phyloP scores from a whole-genome alignment of 768 basidiomycete species.

The Gymnopilus dilepis region DNA sequence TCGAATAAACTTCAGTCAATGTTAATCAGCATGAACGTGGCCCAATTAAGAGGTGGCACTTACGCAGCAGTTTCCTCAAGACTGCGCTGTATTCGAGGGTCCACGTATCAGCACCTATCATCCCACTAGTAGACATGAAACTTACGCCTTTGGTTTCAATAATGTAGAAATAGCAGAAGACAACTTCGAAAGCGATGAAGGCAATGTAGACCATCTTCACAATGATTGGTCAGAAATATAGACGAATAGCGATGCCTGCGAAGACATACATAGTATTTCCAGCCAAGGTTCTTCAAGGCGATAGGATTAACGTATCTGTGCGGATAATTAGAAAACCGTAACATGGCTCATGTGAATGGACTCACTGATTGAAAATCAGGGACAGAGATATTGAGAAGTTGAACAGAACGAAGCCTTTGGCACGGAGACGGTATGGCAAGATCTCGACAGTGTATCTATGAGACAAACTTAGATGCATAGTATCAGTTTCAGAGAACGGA shows the following conservation, averaged over 20 bases:
- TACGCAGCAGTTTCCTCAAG: conserved; percentile 67
- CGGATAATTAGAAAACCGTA: background rate
- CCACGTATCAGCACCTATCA: background rate
- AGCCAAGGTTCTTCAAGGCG: conserved; percentile 46
- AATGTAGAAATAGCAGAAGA: conserved; percentile 57
- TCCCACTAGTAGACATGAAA: background rate
- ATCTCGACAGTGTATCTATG: conserved; percentile 38
- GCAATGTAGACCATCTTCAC: conserved; percentile 52
- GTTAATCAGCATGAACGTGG: background rate
- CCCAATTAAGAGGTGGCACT: conserved; percentile 11
- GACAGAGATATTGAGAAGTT: conserved; percentile 64
- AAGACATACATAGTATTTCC: conserved; percentile 65
- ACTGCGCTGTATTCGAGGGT: conserved; percentile 40
- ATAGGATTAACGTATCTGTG: conserved; percentile 55
- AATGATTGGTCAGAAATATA: background rate
- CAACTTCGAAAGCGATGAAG: conserved; percentile 59
- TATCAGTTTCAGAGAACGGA: no score
- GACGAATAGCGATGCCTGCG: background rate
- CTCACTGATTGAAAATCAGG: conserved; percentile 71
- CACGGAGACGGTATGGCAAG: conserved; percentile 51
- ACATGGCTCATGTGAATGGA: background rate
- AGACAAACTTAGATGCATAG: background rate
- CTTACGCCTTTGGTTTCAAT: conserved; percentile 55
- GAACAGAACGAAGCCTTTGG: conserved; percentile 72
- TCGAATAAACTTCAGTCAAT: conserved; percentile 61